These are phyloP conservation scores for Agastache rugosa DNA, from an alignment of 257 asterid genomes.

Conservation along the genomic window DNA sequence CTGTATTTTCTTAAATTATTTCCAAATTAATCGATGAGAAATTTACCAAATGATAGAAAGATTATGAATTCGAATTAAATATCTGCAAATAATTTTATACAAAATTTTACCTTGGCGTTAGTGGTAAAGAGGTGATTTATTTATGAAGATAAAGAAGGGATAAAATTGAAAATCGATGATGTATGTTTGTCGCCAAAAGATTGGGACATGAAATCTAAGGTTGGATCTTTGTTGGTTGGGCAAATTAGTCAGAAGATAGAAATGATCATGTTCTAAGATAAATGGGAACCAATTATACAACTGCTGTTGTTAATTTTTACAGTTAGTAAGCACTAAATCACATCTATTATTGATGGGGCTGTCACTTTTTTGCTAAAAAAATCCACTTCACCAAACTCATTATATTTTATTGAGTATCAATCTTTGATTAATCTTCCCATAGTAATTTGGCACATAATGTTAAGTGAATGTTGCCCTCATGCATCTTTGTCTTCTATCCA, in stretches of 20 bases:
- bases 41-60: too few species aligned
- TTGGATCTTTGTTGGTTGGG: conserved; percentile 64
- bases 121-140: conserved; percentile 34
- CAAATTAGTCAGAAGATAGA: conserved; percentile 45
- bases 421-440: not conserved
- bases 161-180: conserved; percentile 35
- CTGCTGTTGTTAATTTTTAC: conserved; percentile 25
- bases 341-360: conserved; percentile 19
- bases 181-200: conserved; percentile 73
- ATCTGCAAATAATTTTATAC: not conserved
- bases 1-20: not conserved
- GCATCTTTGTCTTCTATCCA: not conserved
- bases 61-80: too few species aligned
- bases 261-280: conserved; percentile 37
- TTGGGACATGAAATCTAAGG: conserved; percentile 69
- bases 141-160: not conserved
- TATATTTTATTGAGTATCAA: not conserved
- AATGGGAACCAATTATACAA: conserved; percentile 24
- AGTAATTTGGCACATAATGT: not conserved
- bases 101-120: conserved; percentile 25
- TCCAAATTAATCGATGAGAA: not conserved
- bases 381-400: conserved; percentile 13
- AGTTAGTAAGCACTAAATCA: conserved; percentile 36
- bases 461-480: not conserved
- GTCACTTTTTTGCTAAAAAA: conserved; percentile 21